Conservation (phyloP, 768 basidiomycete genomes). For the Lepiota brunneoincarnata region DNA sequence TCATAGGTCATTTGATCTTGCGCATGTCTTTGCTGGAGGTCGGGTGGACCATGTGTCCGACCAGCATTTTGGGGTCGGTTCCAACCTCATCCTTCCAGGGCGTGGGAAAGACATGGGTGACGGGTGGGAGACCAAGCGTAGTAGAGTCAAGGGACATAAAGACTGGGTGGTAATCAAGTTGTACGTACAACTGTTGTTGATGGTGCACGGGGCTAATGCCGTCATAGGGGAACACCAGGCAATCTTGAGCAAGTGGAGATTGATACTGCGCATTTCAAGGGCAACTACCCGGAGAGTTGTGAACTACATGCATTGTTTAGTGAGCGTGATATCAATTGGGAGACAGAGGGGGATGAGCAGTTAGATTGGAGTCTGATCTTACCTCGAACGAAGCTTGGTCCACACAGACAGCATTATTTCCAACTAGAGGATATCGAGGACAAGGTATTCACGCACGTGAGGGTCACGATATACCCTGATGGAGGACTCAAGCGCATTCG, state of each 20-base stretch:
- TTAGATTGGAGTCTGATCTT: conserved; percentile 74
- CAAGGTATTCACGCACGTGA: conserved; percentile 74
- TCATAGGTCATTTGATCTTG: conserved; percentile 68
- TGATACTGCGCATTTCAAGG: conserved; percentile 94
- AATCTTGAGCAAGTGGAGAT: conserved; percentile 77
- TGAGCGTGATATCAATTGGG: conserved; percentile 34
- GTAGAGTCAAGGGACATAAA: conserved; percentile 72
- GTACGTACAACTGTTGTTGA: conserved; percentile 40
- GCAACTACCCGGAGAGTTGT: conserved; percentile 90
- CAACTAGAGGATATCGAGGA: conserved; percentile 67
- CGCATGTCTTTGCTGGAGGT: conserved; percentile 88
- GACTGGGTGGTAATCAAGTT: conserved; percentile 92
- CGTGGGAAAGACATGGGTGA: conserved; percentile 95
- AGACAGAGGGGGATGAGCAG: conserved; percentile 31
- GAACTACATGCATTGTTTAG: conserved; percentile 65
- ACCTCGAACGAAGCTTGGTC: conserved; percentile 76
- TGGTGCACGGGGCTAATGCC: conserved; percentile 2
- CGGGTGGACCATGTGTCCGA: conserved; percentile 83
- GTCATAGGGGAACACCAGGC: conserved; percentile 66
- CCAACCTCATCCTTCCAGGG: conserved; percentile 89
- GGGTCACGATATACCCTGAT: conserved; percentile 89
- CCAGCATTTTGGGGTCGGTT: conserved; percentile 92
- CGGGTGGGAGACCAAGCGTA: conserved; percentile 98
- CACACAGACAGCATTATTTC: conserved; percentile 89
- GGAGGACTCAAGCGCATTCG: conserved; percentile 95